phyloP scores from a whole-genome alignment of 306 rosid species.

The Betula pendula region DNA sequence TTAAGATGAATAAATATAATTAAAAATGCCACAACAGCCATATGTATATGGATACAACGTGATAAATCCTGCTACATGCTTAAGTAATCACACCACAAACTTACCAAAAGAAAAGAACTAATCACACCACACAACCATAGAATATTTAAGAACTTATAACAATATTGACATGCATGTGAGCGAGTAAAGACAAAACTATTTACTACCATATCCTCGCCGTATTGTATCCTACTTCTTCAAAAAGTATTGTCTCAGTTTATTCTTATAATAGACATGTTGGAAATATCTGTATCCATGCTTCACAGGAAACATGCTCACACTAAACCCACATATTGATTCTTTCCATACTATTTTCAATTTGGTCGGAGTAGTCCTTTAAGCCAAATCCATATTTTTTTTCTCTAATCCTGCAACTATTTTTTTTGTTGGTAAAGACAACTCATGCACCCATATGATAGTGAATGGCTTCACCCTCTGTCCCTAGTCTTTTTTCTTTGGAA shows the following conservation, averaged over 20 bases:
- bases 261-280: neutral
- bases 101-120: neutral
- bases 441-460: neutral
- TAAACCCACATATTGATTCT: neutral
- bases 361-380: neutral
- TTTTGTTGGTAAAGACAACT: neutral
- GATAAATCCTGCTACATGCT: neutral
- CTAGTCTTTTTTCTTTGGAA: too few species aligned
- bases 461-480: too few species aligned
- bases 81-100: neutral
- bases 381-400: neutral
- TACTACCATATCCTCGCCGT: neutral
- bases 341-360: neutral
- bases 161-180: neutral
- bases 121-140: neutral
- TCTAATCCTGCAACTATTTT: neutral
- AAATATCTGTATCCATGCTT: neutral
- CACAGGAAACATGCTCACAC: neutral
- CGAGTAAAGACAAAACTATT: too few species aligned
- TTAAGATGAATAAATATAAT: neutral
- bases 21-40: neutral
- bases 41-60: neutral
- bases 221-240: too few species aligned
- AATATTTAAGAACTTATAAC: neutral
- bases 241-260: neutral